Base-by-base conservation (phyloP, 495 filamentous ascomycete genomes). In the Penicillium paxilli region DNA sequence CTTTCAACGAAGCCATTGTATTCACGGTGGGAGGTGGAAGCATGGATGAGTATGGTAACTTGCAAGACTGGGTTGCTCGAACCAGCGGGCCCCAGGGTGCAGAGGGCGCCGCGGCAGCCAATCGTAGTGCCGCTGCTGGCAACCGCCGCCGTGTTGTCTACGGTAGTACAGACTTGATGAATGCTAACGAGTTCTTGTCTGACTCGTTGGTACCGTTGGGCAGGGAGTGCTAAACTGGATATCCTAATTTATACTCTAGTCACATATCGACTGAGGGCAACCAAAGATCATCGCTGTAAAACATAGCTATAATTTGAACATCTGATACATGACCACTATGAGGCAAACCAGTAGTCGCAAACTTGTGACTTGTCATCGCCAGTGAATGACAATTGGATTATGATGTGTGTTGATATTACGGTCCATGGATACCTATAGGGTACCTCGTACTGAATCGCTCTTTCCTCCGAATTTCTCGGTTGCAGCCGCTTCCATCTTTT, bases 41-140 rank as follows among this genome's bases (percentile, higher is more conserved):
- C 62, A 97, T 97, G 92, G 95, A 98, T 60, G 95, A 99, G 68
- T 99, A 99, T 69, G 92, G 92, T 12, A 99, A 99, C 67, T 68
- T 99, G 66, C 91, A 96, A 65, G 94, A 98, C 64, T 99, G 95
- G 95, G 90, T 91, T 7, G 82, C 83, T 66, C 81, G 92, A 49
- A 88, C 87, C 6, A 84, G 79, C 49, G 79, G 81, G 30, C 78
- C 78, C 33, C 67, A 66, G 17, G 80, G 79, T 3, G 67, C 67
- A 25, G 78, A 74, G 28, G 76, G 72, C 11, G 68, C 79, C 8
- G 72, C 70, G 16, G 70, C 78, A 12, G 77, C 72, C 12, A 80
- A 78, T 44, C 67, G 75, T 12, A 66, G 70, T 4, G 54, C 57
- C 26, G 57, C 68, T 4, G 58, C 60, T 22, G 63, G 62, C 14